Evolutionary conservation across 768 basidiomycete genomes (phyloP).

Genomic region (Lentinula sp.): DNA sequence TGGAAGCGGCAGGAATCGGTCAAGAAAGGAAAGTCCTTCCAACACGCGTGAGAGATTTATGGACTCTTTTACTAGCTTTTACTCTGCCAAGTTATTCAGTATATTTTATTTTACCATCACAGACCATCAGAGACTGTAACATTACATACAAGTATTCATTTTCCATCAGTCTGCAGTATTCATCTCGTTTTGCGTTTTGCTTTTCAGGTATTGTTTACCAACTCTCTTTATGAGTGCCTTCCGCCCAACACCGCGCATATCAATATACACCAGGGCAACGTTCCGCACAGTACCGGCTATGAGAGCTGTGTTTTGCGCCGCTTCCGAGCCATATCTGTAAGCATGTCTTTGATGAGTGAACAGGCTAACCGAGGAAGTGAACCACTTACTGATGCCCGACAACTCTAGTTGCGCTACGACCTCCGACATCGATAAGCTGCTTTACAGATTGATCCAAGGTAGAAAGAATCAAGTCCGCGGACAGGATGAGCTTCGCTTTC

Average conservation of each 20-base stretch:
- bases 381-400: slow-evolving; percentile 49
- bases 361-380: background rate
- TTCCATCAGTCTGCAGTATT: no score
- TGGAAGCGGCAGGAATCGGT: no score
- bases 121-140: no score
- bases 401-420: slow-evolving; percentile 39
- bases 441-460: slow-evolving; percentile 56
- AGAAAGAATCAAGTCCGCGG: slow-evolving; percentile 60
- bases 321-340: slow-evolving; percentile 55
- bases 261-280: slow-evolving; percentile 72
- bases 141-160: no score
- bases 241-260: slow-evolving; percentile 66
- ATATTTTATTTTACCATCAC: no score
- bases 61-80: no score
- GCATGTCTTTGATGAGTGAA: background rate
- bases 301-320: slow-evolving; percentile 50
- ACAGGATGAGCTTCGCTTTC: slow-evolving; percentile 47
- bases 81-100: no score
- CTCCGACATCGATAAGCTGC: slow-evolving; percentile 45
- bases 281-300: slow-evolving; percentile 64
- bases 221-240: slow-evolving; percentile 61
- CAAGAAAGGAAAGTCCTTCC: no score
- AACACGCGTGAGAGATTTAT: no score
- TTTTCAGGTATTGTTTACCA: slow-evolving; percentile 53
- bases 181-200: slow-evolving; percentile 4